Evolutionary conservation across 306 rosid genomes (phyloP), one percentile per base, ranked within the genome.

Genomic region (Vachellia pachyceras): DNA sequence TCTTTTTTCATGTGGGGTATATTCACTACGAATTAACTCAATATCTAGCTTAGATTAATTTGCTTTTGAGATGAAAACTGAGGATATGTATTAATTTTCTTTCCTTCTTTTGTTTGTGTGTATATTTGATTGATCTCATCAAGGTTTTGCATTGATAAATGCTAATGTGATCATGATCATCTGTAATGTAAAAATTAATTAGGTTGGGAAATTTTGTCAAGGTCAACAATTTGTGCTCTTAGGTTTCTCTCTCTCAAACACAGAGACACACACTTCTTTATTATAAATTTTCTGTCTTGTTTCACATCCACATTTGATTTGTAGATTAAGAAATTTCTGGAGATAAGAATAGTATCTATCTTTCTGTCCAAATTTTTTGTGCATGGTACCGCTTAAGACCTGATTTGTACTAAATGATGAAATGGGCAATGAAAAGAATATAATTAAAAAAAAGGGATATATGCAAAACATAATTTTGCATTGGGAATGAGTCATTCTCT

Each of bases 401-500:
- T 20, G 33, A 20, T 55, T 20, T 22, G 36, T 22, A 58, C 6
- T 22, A 22, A 10, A 22, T 22, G 14, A 23, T 11, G 14, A 58
- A 22, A 20, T 54, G 8, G 33, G 20, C 25, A 54, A 54, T 2
- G 33, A 20, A 55, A 2, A 55, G 9, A 49, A 20, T 0, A 20
- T 57, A 20, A n/a, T 57, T 57, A 22, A 9, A 20, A 22, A 57
- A 20, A 22, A 57, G 1, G 6, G 12, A 57, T 22, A 20, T 5
- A 6, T 6, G 58, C 10, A 49, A 49, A 14, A 14, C 3, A 17
- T 17, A 0, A 0, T 52, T 54, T 50, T 50, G 68, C 50, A 44
- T 70, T 10, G 40, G 77, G 66, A 36, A 79, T 54, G 41, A 70
- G 66, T 65, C 71, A 42, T 77, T 80, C 72, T 65, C n/a, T 70